Conservation (phyloP, 2,329 filamentous ascomycete species). For the Mycocentrospora acerina region DNA sequence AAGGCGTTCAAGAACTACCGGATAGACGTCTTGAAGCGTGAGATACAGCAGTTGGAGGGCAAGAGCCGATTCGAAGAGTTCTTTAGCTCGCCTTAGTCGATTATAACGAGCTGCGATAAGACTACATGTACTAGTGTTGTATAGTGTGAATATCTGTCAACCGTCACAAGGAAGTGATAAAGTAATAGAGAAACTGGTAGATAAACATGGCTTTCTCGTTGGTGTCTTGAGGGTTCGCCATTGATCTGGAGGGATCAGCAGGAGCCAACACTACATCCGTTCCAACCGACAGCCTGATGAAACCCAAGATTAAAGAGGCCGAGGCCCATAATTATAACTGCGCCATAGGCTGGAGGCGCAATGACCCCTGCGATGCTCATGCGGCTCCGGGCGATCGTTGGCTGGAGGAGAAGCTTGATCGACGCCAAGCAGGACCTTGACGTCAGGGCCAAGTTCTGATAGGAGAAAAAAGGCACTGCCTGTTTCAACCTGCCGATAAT, state of each 20-base stretch:
- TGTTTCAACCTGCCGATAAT: too few relatives aligned
- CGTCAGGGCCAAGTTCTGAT: slow-evolving; percentile 3
- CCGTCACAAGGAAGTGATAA: too few relatives aligned
- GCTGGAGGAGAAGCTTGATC: slow-evolving; percentile 7
- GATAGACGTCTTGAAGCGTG: slow-evolving; percentile 62
- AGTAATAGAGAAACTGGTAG: too few relatives aligned
- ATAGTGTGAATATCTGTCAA: too few relatives aligned
- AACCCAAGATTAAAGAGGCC: slow-evolving; percentile 2
- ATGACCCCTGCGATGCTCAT: slow-evolving; percentile 2
- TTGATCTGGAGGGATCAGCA: too few relatives aligned
- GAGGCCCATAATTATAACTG: slow-evolving; percentile 7
- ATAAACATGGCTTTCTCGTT: too few relatives aligned
- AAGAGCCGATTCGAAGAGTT: slow-evolving; percentile 34
- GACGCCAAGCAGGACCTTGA: slow-evolving; percentile 3
- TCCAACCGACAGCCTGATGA: background rate
- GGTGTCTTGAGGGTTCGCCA: too few relatives aligned
- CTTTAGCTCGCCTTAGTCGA: slow-evolving; percentile 16
- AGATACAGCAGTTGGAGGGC: slow-evolving; percentile 59
- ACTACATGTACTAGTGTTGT: too few relatives aligned
- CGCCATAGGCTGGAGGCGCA: slow-evolving; percentile 2
- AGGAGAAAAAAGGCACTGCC: too few relatives aligned
- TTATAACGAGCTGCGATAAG: too few relatives aligned
- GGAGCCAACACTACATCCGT: too few relatives aligned
- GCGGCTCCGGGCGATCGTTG: slow-evolving; percentile 11
- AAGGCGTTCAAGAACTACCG: slow-evolving; percentile 63